Percentiles rank a stretch among this genome's conserved stretches.
Evolutionary conservation across 768 basidiomycete genomes (phyloP).

Genomic region (Gymnopilus dilepis): DNA sequence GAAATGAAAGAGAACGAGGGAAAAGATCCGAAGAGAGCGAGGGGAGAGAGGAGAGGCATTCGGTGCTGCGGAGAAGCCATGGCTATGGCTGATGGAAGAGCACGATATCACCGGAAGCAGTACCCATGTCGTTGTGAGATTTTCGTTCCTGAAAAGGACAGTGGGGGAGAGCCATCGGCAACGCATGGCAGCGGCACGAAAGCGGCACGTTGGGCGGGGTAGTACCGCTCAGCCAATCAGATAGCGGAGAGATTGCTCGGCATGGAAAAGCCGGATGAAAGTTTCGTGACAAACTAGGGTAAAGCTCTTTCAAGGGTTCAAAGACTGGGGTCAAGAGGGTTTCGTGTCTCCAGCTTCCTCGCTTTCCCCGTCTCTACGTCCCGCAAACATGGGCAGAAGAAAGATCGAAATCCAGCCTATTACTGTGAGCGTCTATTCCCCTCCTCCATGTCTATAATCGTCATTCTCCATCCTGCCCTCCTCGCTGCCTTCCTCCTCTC

Average conservation of each 20-base stretch:
- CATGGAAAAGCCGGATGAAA: constrained; percentile 22
- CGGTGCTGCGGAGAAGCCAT: constrained; percentile 30
- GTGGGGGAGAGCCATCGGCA: constrained; percentile 18
- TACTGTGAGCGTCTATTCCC: constrained; percentile 53
- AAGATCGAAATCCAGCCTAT: constrained; percentile 87
- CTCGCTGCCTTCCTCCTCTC: constrained; percentile 30
- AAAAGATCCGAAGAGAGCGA: constrained; percentile 30
- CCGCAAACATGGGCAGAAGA: constrained; percentile 66
- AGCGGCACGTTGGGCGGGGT: constrained; percentile 26
- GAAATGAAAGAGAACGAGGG: constrained; percentile 4
- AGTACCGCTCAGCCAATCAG: constrained; percentile 19
- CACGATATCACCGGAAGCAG: constrained; percentile 30
- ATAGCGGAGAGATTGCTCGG: constrained; percentile 20
- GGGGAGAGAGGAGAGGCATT: constrained; percentile 18
- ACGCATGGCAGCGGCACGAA: constrained; percentile 20
- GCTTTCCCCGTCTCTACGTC: constrained; percentile 22
- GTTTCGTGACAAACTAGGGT: constrained; percentile 31
- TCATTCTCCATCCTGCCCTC: constrained; percentile 17
- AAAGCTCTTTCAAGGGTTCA: constrained; percentile 29
- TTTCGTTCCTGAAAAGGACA: constrained; percentile 14
- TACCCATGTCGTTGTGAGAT: constrained; percentile 30
- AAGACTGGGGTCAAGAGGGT: constrained; percentile 23
- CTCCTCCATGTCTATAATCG: constrained; percentile 22
- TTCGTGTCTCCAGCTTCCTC: constrained; percentile 25
- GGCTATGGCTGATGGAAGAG: constrained; percentile 19